Percentiles rank a stretch among this genome's conserved stretches.
phyloP scores from a whole-genome alignment of 1,139 yeast species.

The Yamadazyma friedrichii region DNA sequence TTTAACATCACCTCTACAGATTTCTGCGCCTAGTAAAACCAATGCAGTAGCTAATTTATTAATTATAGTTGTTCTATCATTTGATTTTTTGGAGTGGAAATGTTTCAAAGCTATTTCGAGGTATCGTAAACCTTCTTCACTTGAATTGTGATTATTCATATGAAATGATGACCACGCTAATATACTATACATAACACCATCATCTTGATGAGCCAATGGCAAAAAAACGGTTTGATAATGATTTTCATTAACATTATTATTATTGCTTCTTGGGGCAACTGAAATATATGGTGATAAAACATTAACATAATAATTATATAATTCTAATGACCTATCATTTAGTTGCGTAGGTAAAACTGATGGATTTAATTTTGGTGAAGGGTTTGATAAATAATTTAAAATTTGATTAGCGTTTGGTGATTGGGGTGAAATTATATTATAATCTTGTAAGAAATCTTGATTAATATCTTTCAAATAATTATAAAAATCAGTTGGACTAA shows the following conservation, averaged over 20 bases:
- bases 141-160: conserved; percentile 44
- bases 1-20: conserved; percentile 72
- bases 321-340: conserved; percentile 20
- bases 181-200: conserved; percentile 66
- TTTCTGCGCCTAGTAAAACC: conserved; percentile 69
- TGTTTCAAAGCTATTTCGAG: conserved; percentile 47
- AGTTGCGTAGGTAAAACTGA: conserved; percentile 17
- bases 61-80: conserved; percentile 22
- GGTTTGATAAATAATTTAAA: conserved; percentile 19
- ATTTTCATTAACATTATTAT: conserved; percentile 51
- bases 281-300: conserved; percentile 58
- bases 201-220: conserved; percentile 71
- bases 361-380: conserved; percentile 19
- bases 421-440: conserved; percentile 7
- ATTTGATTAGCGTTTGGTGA: conserved; percentile 19
- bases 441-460: conserved; percentile 6
- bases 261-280: conserved; percentile 52
- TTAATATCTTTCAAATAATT: conserved; percentile 7
- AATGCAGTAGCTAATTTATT: conserved; percentile 63
- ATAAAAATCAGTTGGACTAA: conserved; percentile 5
- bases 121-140: conserved; percentile 44
- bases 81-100: conserved; percentile 24
- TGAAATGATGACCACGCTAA: conserved; percentile 80
- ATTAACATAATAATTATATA: conserved; percentile 67
- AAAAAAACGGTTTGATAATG: conserved; percentile 71